Evolutionary conservation across 208 protist species (phyloP).

Genomic region (Trypanosoma vivax): DNA sequence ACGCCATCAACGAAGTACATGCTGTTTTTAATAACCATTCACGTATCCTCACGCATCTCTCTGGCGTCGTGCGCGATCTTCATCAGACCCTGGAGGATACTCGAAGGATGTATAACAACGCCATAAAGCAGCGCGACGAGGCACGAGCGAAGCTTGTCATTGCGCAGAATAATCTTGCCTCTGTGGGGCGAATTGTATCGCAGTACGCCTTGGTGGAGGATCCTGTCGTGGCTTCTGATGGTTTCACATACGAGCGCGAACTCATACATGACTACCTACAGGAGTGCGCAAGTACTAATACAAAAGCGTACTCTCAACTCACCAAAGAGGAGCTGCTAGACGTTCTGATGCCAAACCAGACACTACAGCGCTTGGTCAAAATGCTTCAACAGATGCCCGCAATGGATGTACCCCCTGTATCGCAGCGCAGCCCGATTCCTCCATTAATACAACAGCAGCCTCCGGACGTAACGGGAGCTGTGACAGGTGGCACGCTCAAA

Average conservation of each 20-base stretch:
- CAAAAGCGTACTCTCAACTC: constrained; percentile 77
- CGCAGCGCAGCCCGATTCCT: constrained; percentile 20
- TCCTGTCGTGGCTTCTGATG: constrained; percentile 81
- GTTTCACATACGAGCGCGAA: constrained; percentile 79
- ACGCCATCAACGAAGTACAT: constrained; percentile 43
- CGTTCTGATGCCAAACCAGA: constrained; percentile 69
- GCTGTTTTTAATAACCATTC: constrained; percentile 30
- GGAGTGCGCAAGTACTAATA: constrained; percentile 64
- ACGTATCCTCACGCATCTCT: constrained; percentile 26
- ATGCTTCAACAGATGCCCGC: constrained; percentile 48
- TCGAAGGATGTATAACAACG: constrained; percentile 57
- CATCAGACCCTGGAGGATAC: constrained; percentile 51
- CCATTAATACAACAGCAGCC: constrained; percentile 1
- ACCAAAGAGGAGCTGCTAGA: constrained; percentile 84
- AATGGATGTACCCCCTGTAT: constrained; percentile 31
- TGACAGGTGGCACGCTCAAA: constrained; percentile 7
- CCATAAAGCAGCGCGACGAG: constrained; percentile 52
- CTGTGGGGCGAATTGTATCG: constrained; percentile 57
- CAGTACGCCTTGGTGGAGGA: constrained; percentile 67
- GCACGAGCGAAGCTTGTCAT: constrained; percentile 41
- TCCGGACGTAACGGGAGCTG: neutral
- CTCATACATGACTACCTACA: constrained; percentile 61
- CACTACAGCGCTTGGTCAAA: constrained; percentile 58
- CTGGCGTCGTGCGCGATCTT: constrained; percentile 42
- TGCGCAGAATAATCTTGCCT: constrained; percentile 42